A percentile compares a stretch with the other conserved stretches of the same genome.
These are phyloP conservation scores for Penicillium samsonianum DNA, from an alignment of 495 filamentous ascomycete species.

Conservation along the genomic window DNA sequence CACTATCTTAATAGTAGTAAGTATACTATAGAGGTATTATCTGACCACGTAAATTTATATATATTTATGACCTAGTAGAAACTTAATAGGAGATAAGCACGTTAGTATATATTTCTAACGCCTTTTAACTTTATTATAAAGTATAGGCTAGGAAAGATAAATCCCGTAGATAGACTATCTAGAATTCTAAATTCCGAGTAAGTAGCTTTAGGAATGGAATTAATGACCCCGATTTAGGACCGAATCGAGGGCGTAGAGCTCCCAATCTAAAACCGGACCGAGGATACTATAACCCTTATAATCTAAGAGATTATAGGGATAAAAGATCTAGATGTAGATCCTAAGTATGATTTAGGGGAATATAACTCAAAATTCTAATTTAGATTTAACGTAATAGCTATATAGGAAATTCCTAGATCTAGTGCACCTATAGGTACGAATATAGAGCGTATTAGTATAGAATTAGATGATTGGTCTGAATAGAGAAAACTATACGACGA, in stretches of 20 bases:
- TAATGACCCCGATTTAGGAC: too few relatives aligned
- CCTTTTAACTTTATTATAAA: too few relatives aligned
- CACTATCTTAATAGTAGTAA: neutral
- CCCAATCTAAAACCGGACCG: neutral
- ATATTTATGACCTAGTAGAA: neutral
- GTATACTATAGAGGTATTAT: neutral
- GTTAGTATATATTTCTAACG: neutral
- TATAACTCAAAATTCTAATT: neutral
- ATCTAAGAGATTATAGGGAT: neutral
- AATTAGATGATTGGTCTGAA: neutral
- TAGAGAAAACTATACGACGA: neutral
- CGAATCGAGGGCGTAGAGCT: too few relatives aligned
- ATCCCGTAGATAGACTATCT: too few relatives aligned
- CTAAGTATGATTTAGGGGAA: neutral
- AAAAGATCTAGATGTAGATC: neutral
- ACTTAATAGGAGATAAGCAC: neutral
- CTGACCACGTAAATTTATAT: neutral
- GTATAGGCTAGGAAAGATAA: too few relatives aligned
- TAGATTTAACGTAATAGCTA: too few relatives aligned
- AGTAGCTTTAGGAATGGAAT: neutral
- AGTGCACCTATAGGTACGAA: neutral
- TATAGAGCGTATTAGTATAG: too few relatives aligned
- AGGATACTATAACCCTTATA: neutral
- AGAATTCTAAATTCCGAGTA: too few relatives aligned
- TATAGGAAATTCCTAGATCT: too few relatives aligned